Evolutionary conservation across 2,329 filamentous ascomycete genomes (phyloP).

Genomic region (Xylariaceae sp.): DNA sequence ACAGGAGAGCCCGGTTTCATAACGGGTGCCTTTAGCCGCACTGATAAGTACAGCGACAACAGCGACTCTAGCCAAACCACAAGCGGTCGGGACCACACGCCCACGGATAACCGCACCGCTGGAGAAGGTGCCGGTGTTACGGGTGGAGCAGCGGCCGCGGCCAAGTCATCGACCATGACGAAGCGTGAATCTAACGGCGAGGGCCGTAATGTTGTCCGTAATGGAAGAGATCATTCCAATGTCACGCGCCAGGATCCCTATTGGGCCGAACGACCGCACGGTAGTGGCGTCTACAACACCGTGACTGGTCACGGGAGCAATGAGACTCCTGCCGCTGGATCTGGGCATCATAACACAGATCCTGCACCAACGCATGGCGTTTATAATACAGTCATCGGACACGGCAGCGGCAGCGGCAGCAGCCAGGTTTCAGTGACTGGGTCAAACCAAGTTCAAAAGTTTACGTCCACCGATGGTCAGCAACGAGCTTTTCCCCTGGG

Average conservation of each 20-base stretch:
- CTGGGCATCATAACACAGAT: not conserved
- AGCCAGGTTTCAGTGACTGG: slow-evolving; percentile 6
- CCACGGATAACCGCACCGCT: not conserved
- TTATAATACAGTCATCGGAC: slow-evolving; percentile 29
- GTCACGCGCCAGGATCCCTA: slow-evolving; percentile 29
- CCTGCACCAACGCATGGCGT: slow-evolving; percentile 6
- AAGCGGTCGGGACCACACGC: slow-evolving; percentile 1
- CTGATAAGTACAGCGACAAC: slow-evolving; percentile 3
- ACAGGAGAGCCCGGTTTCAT: slow-evolving; percentile 22
- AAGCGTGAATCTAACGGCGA: not conserved
- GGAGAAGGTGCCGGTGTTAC: not conserved
- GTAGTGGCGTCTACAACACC: slow-evolving; percentile 32
- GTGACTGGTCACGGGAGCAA: slow-evolving; percentile 27
- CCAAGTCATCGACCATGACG: not conserved
- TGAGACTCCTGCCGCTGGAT: slow-evolving; percentile 7
- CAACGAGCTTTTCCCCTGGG: slow-evolving; percentile 24
- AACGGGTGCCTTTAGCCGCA: slow-evolving; percentile 28
- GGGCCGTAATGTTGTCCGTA: slow-evolving; percentile 19
- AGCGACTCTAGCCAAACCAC: slow-evolving; percentile 1
- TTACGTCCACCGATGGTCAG: slow-evolving; percentile 5
- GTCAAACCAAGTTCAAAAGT: slow-evolving; percentile 8
- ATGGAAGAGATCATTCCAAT: slow-evolving; percentile 14
- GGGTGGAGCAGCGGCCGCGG: not conserved
- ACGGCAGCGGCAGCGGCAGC: slow-evolving; percentile 29
- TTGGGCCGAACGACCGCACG: slow-evolving; percentile 34